Evolutionary conservation across 192 early-diverging fungal genomes (phyloP).

Genomic region (Backusella morwellensis): DNA sequence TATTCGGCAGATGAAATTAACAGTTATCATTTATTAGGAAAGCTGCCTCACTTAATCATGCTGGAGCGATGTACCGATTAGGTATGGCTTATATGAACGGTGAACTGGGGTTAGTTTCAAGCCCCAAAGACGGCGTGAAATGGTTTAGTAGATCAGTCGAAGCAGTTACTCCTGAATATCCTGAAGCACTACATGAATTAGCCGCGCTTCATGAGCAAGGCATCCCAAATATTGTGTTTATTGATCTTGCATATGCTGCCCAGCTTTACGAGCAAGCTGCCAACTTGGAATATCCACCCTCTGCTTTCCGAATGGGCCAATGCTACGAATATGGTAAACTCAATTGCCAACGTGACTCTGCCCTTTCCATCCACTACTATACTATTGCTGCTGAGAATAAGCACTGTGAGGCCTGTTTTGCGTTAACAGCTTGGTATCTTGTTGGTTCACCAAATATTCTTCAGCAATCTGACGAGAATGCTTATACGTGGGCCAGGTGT

Average conservation of each 20-base stretch:
- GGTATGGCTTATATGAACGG: conserved; percentile 60
- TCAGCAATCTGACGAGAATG: conserved; percentile 45
- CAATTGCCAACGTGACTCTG: conserved; percentile 47
- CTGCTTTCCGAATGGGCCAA: conserved; percentile 55
- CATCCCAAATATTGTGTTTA: conserved; percentile 53
- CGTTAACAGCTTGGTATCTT: conserved; percentile 61
- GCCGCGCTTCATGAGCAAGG: conserved; percentile 52
- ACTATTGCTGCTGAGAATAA: conserved; percentile 57
- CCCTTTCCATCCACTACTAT: conserved; percentile 53
- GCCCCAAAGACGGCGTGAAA: conserved; percentile 55
- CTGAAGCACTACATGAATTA: conserved; percentile 58
- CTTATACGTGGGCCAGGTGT: conserved; percentile 52
- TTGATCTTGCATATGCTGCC: conserved; percentile 59
- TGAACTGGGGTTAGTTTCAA: conserved; percentile 50
- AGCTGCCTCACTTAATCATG: conserved; percentile 64
- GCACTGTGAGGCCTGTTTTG: conserved; percentile 58
- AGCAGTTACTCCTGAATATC: conserved; percentile 53
- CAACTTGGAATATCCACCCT: conserved; percentile 58
- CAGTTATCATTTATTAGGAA: conserved; percentile 38
- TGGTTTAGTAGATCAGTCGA: conserved; percentile 58
- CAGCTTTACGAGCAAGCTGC: conserved; percentile 59
- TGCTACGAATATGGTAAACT: conserved; percentile 60
- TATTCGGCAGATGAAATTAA: neutral
- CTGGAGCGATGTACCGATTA: conserved; percentile 63
- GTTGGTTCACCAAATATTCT: conserved; percentile 48